phyloP scores from a whole-genome alignment of 108 stramenopile species.

The Cyclostephanos invisitatus region DNA sequence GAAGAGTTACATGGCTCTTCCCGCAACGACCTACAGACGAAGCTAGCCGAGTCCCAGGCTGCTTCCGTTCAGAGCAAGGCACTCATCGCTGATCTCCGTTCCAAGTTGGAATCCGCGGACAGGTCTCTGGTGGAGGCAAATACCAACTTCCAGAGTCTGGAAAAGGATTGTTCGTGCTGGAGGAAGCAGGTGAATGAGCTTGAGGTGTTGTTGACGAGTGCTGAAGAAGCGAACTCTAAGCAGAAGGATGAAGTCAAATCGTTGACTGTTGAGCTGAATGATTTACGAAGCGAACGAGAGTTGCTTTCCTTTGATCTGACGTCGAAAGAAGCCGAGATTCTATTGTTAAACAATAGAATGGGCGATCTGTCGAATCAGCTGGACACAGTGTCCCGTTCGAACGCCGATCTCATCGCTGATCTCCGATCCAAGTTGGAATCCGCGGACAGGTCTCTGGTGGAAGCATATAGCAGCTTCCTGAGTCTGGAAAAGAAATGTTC shows the following conservation, averaged over 20 bases:
- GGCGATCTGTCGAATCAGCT: not conserved
- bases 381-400: not conserved
- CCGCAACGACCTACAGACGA: not conserved
- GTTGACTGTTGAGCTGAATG: not conserved
- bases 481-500: conserved; percentile 17
- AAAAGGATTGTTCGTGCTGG: conserved; percentile 17
- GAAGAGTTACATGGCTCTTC: not conserved
- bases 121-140: conserved; percentile 21
- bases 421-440: not conserved
- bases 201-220: not conserved
- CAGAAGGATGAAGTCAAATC: conserved; percentile 1
- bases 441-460: not conserved
- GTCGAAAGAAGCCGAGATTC: not conserved
- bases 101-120: conserved; percentile 31
- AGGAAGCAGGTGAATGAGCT: conserved; percentile 10
- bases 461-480: conserved; percentile 5
- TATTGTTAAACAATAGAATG: not conserved
- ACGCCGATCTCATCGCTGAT: not conserved
- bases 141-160: conserved; percentile 12
- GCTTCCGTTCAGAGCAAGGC: conserved; percentile 15
- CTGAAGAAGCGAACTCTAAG: not conserved
- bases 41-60: not conserved
- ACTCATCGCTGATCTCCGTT: conserved; percentile 13
- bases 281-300: not conserved
- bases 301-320: not conserved